Percentiles rank a stretch among this genome's conserved stretches.
phyloP scores from a whole-genome alignment of 345 rosid species.

The Brassica rapa region DNA sequence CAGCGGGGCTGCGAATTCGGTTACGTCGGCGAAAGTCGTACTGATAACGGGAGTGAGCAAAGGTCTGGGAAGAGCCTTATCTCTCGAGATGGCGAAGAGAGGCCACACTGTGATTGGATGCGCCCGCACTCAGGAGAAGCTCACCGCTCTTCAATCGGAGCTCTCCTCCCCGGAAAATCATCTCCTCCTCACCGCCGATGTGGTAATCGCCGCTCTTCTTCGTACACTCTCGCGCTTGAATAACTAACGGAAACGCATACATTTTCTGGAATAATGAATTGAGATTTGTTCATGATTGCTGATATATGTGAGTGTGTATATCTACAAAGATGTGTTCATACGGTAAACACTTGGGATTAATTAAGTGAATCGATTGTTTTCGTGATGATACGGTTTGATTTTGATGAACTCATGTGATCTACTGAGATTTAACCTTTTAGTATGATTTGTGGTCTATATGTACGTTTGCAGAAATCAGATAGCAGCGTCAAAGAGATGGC shows the following conservation, averaged over 20 bases:
- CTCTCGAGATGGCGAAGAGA: conserved; percentile 77
- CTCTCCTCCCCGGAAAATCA: conserved; percentile 55
- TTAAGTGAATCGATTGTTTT: neutral
- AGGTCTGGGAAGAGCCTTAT: conserved; percentile 89
- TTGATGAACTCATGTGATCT: conserved; percentile 9
- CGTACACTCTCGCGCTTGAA: neutral
- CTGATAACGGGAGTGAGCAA: conserved; percentile 88
- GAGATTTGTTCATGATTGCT: neutral
- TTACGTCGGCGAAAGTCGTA: conserved; percentile 46
- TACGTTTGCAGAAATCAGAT: conserved; percentile 58
- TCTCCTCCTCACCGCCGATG: conserved; percentile 76
- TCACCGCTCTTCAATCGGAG: conserved; percentile 66
- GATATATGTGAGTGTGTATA: neutral
- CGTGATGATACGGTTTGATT: neutral
- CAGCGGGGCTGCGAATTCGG: conserved; percentile 38
- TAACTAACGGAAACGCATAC: neutral
- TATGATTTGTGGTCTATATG: neutral
- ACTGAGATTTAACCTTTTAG: neutral
- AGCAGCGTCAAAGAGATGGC: conserved; percentile 79
- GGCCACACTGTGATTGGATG: conserved; percentile 92
- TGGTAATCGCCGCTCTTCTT: conserved; percentile 46
- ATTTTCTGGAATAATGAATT: neutral
- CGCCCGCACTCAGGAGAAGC: conserved; percentile 79
- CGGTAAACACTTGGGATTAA: neutral
- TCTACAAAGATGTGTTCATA: neutral